Base-by-base conservation (phyloP, 2,329 filamentous ascomycete genomes). In the Exophiala xenobiotica region DNA sequence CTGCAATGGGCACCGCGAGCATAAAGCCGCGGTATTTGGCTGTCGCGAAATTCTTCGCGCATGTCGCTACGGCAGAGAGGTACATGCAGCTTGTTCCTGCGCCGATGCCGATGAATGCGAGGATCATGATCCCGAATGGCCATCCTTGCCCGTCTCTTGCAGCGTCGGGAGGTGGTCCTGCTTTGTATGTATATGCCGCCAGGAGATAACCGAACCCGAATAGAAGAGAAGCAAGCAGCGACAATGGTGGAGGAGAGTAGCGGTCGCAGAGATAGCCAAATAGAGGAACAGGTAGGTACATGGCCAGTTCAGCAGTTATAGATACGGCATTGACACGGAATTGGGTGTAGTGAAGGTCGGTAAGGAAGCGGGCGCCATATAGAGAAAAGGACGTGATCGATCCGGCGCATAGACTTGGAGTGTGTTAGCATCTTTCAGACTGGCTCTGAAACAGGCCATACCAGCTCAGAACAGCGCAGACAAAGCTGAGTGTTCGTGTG, bases 1-100 rank as follows among this genome's bases (percentile, higher is more conserved):
- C 86, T 0, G 93, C 90, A 67, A 97, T 96, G 1, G 93, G 93
- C 53, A 89, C 78, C 1, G 92, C 91, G 49, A 99, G 78, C 54
- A 95, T 92, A 44, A 99, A 74, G 0, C 93, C 93, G 63, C 92
- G 87, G 64, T 95, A 86, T 64, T 86, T 88, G 3, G 90, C 90
- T 54, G 87, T 84, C 42, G 91, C 91, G 71, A 97, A 99, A 72
- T 97, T 99, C 82, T 99, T 99, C 27, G 93, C 93, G 65, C 90
- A 96, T 0, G 92, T 95, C 5, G 92, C 92, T n/a, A 99, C 86
- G 1, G 90, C 86, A 44, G 85, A 81, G 49, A 97, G 78, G 69
- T 97, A 99, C 83, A 97, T 90, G 68, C 82, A 83, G 59, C 87
- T 88, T 0, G 92, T 96, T 4, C 83, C 92, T 56, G 86, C 79